Evolutionary conservation across 371 early-diverging fungal genomes (phyloP), one percentile per base, ranked within the genome.

Genomic region (Syncephalastrum sp.): DNA sequence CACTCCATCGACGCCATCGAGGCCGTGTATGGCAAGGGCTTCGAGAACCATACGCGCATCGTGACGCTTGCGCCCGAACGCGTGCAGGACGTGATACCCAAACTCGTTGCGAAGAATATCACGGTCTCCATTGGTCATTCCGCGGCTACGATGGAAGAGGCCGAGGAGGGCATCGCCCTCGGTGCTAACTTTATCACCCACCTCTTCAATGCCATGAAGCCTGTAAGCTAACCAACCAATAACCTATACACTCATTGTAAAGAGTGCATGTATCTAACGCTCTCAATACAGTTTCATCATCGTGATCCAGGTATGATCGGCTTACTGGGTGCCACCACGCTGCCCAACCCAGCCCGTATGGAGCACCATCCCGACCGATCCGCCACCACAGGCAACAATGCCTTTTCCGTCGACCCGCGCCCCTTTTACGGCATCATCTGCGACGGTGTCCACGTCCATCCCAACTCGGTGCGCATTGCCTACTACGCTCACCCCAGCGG

Each of bases 341-440:
- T 76, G 15, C 73, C 73, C 44, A 56, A 68, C 13, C 73, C 77
- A 13, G 59, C 58, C 23, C 55, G 42, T 0, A 44, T 51, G 16
- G 54, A 53, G 7, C 47, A 60, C 47, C 72, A 75, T 54, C 77
- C 77, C 50, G 57, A 51, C 23, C 53, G 69, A 16, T 76, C 77
- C 1, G 29, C 52, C 10, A 68, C 77, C 14, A 72, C 77, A 23
- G 60, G 63, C 23, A 50, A 54, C 29, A 72, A 71, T 19, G 72
- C 72, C 23, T 33, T 33, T 12, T 33, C 38, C 38, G 12, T 12
- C 38, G 82, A 77, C 47, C 80, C 83, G 48, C 82, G 90, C 33
- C 89, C 90, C n/a, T 89, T 82, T 68, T 91, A 89, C 67, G 91
- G 91, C 25, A 70, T 91, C 49, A 91, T 91, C 58, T 89, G 90